Base-by-base conservation (phyloP, 768 basidiomycete genomes). In the Dentipellis sp. region DNA sequence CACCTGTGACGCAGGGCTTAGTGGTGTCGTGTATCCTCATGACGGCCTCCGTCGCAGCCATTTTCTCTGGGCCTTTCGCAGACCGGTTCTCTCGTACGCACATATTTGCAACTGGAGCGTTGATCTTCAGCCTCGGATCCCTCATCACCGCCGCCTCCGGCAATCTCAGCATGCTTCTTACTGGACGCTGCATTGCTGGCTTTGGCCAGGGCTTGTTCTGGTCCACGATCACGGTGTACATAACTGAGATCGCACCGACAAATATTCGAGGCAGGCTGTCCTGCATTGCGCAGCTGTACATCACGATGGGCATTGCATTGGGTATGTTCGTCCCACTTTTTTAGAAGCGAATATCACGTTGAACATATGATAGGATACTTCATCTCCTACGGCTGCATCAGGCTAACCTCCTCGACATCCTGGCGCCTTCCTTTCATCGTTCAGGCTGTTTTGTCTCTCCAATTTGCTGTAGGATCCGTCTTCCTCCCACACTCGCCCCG, bases 21-120 rank as follows among this genome's bases (percentile, higher is more conserved):
- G 69, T 75, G 37, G 75, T 78, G 21, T 72, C 75, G 21, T 69
- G 64, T 39, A 74, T 77, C 53, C 69, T 76, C 9, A 65, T 77
- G 21, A 72, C 75, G 0, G 76, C 74, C 14, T 69, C 71, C 0
- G 55, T 75, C 14, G 67, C 74, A n/a, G 72, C 75, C 34, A 22
- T 73, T 10, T 65, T 66, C 50, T 71, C 74, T 48, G 79, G 78
- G 8, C 66, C 71, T 22, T 58, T 78, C 48, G 71, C 77, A 1
- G 76, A 79, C 66, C 62, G 65, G 50, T 71, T 79, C 34, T 76
- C 75, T 34, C 72, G 76, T 50, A 79, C 74, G 35, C 68, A 71
- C 56, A 75, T 72, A 0, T 75, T 78, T 38, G 64, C 76, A n/a
- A 61, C 72, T 8, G 77, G 79, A 10, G 71, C 69, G 1, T 54